Conservation (phyloP, 2,329 filamentous ascomycete genomes). For the Aspergillus sp. region DNA sequence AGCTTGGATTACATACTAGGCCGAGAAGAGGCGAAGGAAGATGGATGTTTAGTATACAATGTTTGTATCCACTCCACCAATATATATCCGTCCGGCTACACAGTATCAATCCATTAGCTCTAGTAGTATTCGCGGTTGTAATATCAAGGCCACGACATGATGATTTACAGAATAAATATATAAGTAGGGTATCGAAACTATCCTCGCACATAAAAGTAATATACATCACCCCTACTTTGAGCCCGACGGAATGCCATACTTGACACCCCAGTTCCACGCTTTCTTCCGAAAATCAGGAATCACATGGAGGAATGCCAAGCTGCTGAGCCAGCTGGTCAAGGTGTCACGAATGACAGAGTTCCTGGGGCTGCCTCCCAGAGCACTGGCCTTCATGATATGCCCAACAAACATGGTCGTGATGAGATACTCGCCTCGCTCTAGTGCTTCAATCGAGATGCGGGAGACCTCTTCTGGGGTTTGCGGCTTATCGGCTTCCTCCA, state of each 20-base stretch:
- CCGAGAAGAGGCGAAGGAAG: too few species aligned
- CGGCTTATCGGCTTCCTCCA: conserved; percentile 80
- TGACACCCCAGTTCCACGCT: conserved; percentile 57
- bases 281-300: conserved; percentile 58
- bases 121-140: too few species aligned
- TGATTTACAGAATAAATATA: conserved; percentile 8
- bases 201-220: conserved; percentile 13
- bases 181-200: conserved; percentile 29
- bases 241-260: conserved; percentile 45
- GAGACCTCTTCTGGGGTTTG: conserved; percentile 81
- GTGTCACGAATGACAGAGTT: conserved; percentile 56
- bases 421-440: conserved; percentile 79
- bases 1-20: background rate
- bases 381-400: conserved; percentile 64
- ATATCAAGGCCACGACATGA: too few species aligned
- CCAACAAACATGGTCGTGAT: conserved; percentile 75
- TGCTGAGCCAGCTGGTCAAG: conserved; percentile 53
- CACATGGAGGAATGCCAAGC: conserved; percentile 56
- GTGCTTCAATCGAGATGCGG: conserved; percentile 62
- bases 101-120: too few species aligned
- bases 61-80: too few species aligned
- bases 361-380: conserved; percentile 52
- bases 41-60: too few species aligned
- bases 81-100: too few species aligned
- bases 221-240: conserved; percentile 13